phyloP scores from a whole-genome alignment of 768 basidiomycete genomes.

The Suillus clintonianus region DNA sequence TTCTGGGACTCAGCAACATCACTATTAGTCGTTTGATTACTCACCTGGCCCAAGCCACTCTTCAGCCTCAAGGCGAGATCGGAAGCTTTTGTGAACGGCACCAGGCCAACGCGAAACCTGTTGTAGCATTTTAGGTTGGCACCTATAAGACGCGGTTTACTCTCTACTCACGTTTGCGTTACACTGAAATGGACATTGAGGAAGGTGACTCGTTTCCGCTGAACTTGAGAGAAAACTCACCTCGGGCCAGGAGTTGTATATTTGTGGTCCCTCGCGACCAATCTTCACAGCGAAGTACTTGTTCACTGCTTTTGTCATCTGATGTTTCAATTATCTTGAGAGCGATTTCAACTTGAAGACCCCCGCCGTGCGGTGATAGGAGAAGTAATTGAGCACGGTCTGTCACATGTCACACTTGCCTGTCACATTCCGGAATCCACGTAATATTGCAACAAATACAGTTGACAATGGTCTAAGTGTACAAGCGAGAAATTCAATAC shows the following conservation, averaged over 20 bases:
- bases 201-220: background rate
- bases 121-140: slow-evolving; percentile 1
- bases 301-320: slow-evolving; percentile 32
- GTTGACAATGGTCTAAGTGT: background rate
- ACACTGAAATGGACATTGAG: slow-evolving; percentile 37
- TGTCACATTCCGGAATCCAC: background rate
- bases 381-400: background rate
- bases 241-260: slow-evolving; percentile 64
- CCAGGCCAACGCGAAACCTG: slow-evolving; percentile 57
- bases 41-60: slow-evolving; percentile 44
- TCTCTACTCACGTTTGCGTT: slow-evolving; percentile 40
- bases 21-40: background rate
- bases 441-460: background rate
- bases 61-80: slow-evolving; percentile 44
- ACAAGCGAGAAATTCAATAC: background rate
- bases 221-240: slow-evolving; percentile 33
- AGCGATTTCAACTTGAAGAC: background rate
- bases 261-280: slow-evolving; percentile 57
- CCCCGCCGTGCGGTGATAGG: background rate
- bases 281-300: slow-evolving; percentile 65
- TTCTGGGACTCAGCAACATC: background rate
- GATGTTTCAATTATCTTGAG: background rate
- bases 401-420: background rate
- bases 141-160: too few species aligned
- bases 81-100: slow-evolving; percentile 56